phyloP scores from a whole-genome alignment of 2,329 filamentous ascomycete species.

The Ophiosphaerella korrae region DNA sequence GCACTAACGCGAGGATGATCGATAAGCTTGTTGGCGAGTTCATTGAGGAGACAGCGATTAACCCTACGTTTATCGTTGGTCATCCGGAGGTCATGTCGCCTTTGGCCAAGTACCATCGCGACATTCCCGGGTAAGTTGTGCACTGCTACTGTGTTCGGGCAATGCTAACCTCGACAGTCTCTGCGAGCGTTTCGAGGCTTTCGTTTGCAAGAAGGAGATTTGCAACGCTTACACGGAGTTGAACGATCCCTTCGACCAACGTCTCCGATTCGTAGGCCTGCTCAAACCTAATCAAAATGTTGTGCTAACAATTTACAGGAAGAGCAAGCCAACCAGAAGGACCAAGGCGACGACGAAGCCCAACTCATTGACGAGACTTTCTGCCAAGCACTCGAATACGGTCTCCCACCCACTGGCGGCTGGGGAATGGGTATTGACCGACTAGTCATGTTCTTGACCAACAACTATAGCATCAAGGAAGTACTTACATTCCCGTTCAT shows the following conservation, averaged over 20 bases:
- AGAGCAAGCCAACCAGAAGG: conserved; percentile 92
- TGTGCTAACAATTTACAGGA: conserved; percentile 46
- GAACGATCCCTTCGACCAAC: conserved; percentile 95
- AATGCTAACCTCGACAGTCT: conserved; percentile 47
- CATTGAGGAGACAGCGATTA: conserved; percentile 91
- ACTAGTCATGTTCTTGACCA: conserved; percentile 91
- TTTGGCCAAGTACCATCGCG: conserved; percentile 91
- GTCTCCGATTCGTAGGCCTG: conserved; percentile 64
- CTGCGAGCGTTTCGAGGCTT: conserved; percentile 98
- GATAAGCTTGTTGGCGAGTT: conserved; percentile 93
- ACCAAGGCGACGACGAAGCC: conserved; percentile 94
- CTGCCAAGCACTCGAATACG: conserved; percentile 86
- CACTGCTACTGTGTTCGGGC: not conserved
- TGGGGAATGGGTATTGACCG: conserved; percentile 97
- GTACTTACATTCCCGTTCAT: conserved; percentile 97
- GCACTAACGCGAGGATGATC: conserved; percentile 94
- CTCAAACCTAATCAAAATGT: not conserved
- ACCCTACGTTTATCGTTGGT: conserved; percentile 89
- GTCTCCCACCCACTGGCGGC: conserved; percentile 86
- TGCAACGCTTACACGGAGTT: conserved; percentile 97
- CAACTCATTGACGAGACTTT: conserved; percentile 97
- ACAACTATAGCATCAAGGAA: conserved; percentile 96
- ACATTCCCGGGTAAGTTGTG: conserved; percentile 63
- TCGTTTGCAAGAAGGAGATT: conserved; percentile 97
- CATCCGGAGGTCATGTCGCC: conserved; percentile 90